A percentile compares a stretch with the other conserved stretches of the same genome.
Evolutionary conservation across 345 rosid species (phyloP).

Genomic region (Cardamine occulta): DNA sequence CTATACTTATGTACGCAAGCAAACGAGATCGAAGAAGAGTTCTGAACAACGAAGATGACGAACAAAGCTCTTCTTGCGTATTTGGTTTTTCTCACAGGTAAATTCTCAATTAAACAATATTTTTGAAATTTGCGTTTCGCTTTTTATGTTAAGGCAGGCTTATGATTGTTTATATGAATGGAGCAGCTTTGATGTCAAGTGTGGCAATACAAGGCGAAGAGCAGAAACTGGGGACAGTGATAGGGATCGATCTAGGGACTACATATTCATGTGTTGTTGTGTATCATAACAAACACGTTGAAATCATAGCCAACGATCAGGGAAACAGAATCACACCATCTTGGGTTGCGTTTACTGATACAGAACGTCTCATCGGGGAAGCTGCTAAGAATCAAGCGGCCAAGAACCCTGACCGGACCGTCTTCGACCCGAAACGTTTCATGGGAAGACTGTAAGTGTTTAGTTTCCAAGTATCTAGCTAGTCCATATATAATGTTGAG

Average conservation of each 20-base stretch:
- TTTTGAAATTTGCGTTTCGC: too few species aligned
- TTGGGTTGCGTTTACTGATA: constrained; percentile 71
- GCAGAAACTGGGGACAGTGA: constrained; percentile 53
- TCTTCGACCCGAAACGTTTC: constrained; percentile 62
- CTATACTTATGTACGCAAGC: background rate
- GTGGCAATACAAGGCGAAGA: constrained; percentile 42
- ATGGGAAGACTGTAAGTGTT: constrained; percentile 50
- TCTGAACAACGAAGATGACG: constrained; percentile 37
- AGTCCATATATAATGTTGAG: constrained; percentile 1
- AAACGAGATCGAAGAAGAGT: background rate
- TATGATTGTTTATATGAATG: background rate
- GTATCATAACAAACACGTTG: constrained; percentile 51
- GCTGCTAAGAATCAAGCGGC: constrained; percentile 72
- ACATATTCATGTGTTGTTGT: constrained; percentile 66
- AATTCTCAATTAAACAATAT: too few species aligned
- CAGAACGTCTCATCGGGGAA: constrained; percentile 67
- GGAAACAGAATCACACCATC: constrained; percentile 73
- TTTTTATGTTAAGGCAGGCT: background rate
- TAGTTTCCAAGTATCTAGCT: background rate
- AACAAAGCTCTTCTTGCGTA: constrained; percentile 25
- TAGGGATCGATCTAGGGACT: constrained; percentile 65
- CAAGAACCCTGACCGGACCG: constrained; percentile 53
- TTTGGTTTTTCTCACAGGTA: too few species aligned
- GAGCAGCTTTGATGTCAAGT: constrained; percentile 43
- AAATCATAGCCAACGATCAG: constrained; percentile 69